Conservation (phyloP, 148 eudicot genomes). For the Agrostemma githago region DNA sequence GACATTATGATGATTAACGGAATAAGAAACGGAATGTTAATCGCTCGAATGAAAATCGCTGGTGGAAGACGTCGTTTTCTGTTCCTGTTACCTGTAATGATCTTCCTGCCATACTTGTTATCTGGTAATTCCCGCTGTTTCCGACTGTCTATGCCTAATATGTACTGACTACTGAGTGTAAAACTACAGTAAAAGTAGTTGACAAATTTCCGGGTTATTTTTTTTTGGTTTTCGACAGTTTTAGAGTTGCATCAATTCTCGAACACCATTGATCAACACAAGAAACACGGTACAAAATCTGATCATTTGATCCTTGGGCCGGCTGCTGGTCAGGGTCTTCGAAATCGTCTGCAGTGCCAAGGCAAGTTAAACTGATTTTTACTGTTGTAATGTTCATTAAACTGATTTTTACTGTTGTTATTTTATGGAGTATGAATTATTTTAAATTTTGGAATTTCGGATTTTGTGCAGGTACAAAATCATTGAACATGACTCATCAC, state of each 20-base stretch:
- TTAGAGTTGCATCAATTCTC: slow-evolving; percentile 52
- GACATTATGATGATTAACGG: neutral
- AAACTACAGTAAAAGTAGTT: neutral
- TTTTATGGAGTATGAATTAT: neutral
- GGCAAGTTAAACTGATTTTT: slow-evolving; percentile 31
- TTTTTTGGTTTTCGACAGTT: slow-evolving; percentile 37
- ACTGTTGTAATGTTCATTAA: neutral
- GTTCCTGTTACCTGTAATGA: slow-evolving; percentile 51
- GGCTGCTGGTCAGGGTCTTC: slow-evolving; percentile 84
- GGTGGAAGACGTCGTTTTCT: slow-evolving; percentile 58
- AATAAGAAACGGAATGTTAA: slow-evolving; percentile 13
- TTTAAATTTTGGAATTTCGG: neutral
- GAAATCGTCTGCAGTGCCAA: slow-evolving; percentile 81
- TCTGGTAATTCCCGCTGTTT: slow-evolving; percentile 43
- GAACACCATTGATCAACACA: slow-evolving; percentile 27
- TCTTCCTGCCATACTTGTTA: slow-evolving; percentile 49
- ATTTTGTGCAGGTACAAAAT: slow-evolving; percentile 55
- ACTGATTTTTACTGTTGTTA: neutral
- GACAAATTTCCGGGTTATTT: neutral
- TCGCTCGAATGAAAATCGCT: slow-evolving; percentile 43
- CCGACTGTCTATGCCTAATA: neutral
- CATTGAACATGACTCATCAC: slow-evolving; percentile 61
- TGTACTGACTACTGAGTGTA: neutral
- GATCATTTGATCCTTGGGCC: slow-evolving; percentile 80
- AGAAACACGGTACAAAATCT: slow-evolving; percentile 38